phyloP scores from a whole-genome alignment of 345 rosid genomes.

The Raphanus sativus region DNA sequence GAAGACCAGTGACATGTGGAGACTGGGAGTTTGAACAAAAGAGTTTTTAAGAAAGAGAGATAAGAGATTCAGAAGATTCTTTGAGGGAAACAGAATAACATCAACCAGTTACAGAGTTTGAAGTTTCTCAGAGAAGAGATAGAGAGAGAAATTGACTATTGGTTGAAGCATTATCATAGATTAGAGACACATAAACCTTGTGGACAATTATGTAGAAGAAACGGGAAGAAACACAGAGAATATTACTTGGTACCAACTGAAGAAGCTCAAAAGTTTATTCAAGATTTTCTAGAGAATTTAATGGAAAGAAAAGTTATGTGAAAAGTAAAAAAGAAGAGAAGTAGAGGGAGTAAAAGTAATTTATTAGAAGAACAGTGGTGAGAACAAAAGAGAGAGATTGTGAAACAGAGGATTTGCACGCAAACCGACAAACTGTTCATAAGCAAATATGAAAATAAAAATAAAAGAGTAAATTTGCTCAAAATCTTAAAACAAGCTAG shows the following conservation, averaged over 20 bases:
- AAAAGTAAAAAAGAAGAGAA: no score
- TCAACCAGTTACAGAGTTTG: slow-evolving; percentile 17
- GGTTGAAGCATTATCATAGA: slow-evolving; percentile 37
- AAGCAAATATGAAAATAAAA: not conserved
- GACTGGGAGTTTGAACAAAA: slow-evolving; percentile 4
- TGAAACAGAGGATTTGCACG: slow-evolving; percentile 57
- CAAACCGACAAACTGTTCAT: slow-evolving; percentile 65
- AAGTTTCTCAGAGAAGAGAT: slow-evolving; percentile 26
- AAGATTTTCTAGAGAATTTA: slow-evolving; percentile 9
- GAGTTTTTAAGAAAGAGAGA: not conserved
- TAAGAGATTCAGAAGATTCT: slow-evolving; percentile 33
- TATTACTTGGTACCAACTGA: slow-evolving; percentile 11
- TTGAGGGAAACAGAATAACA: not conserved
- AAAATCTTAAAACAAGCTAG: no score
- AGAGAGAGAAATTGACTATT: slow-evolving; percentile 34
- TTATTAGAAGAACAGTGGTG: slow-evolving; percentile 10
- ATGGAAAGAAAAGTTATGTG: not conserved
- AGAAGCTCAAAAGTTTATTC: not conserved
- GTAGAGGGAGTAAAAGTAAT: not conserved
- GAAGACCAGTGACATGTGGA: slow-evolving; percentile 39
- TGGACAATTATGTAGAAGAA: slow-evolving; percentile 21
- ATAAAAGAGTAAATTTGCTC: no score
- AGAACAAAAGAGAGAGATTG: slow-evolving; percentile 9
- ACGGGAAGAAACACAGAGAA: slow-evolving; percentile 45
- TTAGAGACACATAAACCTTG: slow-evolving; percentile 13